phyloP scores from a whole-genome alignment of 345 rosid species.

The Corymbia maculata region DNA sequence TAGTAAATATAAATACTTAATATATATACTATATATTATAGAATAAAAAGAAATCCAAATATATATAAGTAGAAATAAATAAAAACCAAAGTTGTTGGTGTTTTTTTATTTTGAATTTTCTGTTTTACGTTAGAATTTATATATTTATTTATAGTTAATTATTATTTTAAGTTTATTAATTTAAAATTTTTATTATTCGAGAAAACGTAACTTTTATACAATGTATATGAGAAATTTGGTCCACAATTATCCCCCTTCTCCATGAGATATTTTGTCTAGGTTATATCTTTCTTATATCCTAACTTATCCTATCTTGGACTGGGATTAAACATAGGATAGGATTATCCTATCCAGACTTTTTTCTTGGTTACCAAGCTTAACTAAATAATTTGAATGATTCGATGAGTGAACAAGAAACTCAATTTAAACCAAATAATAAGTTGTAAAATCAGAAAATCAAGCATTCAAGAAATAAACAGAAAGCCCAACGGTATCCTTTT shows the following conservation, averaged over 20 bases:
- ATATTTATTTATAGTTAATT: too few species aligned
- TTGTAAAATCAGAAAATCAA: not conserved
- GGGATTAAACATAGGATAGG: not conserved
- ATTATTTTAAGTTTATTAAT: too few species aligned
- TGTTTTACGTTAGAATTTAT: too few species aligned
- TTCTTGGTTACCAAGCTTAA: too few species aligned
- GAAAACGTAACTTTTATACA: not conserved
- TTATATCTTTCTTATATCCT: too few species aligned
- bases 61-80: too few species aligned
- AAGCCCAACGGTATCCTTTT: not conserved
- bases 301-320: not conserved
- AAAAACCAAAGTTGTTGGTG: not conserved
- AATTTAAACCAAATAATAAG: not conserved
- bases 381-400: not conserved
- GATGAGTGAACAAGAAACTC: not conserved
- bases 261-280: too few species aligned
- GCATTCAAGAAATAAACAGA: not conserved
- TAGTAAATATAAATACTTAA: not conserved
- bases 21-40: too few species aligned
- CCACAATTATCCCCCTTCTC: not conserved
- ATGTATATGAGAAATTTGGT: not conserved
- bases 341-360: not conserved
- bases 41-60: not conserved
- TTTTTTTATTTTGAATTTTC: too few species aligned
- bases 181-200: not conserved